Conservation (phyloP, 1,139 yeast species). For the Blastobotrys arbuscula region DNA sequence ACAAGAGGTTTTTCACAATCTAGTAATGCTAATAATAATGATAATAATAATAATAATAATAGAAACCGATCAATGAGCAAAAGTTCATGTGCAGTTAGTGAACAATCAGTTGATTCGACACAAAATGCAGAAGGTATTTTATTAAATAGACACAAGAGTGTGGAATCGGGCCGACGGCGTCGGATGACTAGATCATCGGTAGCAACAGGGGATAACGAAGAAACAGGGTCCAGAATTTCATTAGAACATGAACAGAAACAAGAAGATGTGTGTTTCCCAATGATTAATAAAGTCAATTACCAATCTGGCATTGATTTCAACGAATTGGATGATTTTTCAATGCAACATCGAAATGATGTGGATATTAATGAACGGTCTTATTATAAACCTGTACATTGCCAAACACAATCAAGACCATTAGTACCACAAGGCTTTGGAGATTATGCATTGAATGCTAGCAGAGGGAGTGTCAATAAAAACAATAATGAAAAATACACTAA, state of each 20-base stretch:
- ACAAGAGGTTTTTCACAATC: background rate
- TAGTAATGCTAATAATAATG: background rate
- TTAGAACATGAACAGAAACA: constrained; percentile 41
- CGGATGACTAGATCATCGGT: constrained; percentile 22
- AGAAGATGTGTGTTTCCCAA: constrained; percentile 96
- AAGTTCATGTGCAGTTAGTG: constrained; percentile 26
- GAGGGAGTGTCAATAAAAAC: background rate
- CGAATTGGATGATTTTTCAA: constrained; percentile 36
- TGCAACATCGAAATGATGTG: constrained; percentile 18
- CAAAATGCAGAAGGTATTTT: constrained; percentile 18
- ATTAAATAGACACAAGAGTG: constrained; percentile 12
- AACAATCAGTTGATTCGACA: constrained; percentile 18
- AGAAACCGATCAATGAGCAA: constrained; percentile 17
- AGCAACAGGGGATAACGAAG: constrained; percentile 17
- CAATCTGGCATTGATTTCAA: constrained; percentile 34
- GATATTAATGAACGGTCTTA: constrained; percentile 11
- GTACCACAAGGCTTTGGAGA: constrained; percentile 16
- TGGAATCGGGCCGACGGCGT: constrained; percentile 13
- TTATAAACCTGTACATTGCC: constrained; percentile 13
- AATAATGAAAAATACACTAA: background rate
- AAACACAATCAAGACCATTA: constrained; percentile 16
- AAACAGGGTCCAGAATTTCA: constrained; percentile 28
- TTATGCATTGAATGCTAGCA: background rate
- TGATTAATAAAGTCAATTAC: constrained; percentile 55
- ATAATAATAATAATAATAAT: background rate